Evolutionary conservation across 257 asterid genomes (phyloP).

Genomic region (Jacaranda copaia): DNA sequence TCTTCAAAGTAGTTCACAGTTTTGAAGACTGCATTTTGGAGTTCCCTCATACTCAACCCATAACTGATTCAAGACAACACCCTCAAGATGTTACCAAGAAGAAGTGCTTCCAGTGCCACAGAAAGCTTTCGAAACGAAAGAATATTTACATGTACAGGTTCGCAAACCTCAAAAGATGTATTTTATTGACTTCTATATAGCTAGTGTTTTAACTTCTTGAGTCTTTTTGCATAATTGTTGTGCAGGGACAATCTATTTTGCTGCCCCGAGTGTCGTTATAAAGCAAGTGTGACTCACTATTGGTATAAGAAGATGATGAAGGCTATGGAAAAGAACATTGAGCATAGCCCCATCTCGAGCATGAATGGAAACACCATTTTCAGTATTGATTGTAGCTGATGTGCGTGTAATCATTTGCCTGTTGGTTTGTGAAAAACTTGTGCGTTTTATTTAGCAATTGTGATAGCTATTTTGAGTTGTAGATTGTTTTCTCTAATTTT

Average conservation of each 20-base stretch:
- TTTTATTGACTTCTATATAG: neutral
- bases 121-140: neutral
- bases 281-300: neutral
- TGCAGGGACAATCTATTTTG: slow-evolving; percentile 45
- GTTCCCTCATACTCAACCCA: slow-evolving; percentile 31
- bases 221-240: neutral
- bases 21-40: slow-evolving; percentile 41
- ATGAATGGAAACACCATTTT: slow-evolving; percentile 6
- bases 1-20: slow-evolving; percentile 33
- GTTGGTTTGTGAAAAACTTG: neutral
- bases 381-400: neutral
- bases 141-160: slow-evolving; percentile 45
- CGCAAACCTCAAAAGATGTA: too few relatives aligned
- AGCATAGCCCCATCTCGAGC: neutral
- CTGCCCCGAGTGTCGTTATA: slow-evolving; percentile 40
- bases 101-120: slow-evolving; percentile 38
- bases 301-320: slow-evolving; percentile 37
- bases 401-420: neutral
- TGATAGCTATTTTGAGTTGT: too few relatives aligned
- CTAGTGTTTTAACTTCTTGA: neutral
- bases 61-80: neutral
- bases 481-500: too few relatives aligned
- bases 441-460: neutral
- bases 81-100: neutral
- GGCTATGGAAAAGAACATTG: neutral